Evolutionary conservation across 164 flowering plant species (phyloP).

Genomic region (Annona squamosa): DNA sequence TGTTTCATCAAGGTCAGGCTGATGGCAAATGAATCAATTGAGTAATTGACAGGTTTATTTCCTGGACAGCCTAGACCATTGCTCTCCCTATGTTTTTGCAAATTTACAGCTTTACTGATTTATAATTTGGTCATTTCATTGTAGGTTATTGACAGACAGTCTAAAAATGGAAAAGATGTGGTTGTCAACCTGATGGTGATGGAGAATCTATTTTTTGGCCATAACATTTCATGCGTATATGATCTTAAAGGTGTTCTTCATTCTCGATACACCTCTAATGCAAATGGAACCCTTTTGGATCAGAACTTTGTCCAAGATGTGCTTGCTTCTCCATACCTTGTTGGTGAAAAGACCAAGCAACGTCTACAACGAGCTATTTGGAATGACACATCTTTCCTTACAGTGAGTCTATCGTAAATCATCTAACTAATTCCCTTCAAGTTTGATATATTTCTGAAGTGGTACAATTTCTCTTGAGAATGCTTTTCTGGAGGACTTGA

Average conservation of each 20-base stretch:
- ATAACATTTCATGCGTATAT: slow-evolving; percentile 56
- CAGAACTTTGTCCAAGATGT: slow-evolving; percentile 87
- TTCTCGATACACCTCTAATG: slow-evolving; percentile 49
- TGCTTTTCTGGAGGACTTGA: neutral
- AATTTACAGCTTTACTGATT: neutral
- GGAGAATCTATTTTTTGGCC: slow-evolving; percentile 82
- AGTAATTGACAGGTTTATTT: no score
- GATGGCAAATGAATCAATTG: no score
- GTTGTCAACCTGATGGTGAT: slow-evolving; percentile 80
- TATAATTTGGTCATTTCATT: slow-evolving; percentile 12
- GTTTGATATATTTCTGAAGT: neutral
- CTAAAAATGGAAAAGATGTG: slow-evolving; percentile 61
- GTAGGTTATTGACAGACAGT: slow-evolving; percentile 55
- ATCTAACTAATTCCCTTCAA: neutral
- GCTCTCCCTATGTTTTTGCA: slow-evolving; percentile 1
- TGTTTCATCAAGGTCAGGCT: no score
- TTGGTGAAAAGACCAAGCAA: slow-evolving; percentile 58
- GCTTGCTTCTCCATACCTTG: slow-evolving; percentile 63
- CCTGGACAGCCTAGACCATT: neutral
- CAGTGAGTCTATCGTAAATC: slow-evolving; percentile 43
- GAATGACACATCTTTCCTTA: slow-evolving; percentile 89
- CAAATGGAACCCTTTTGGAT: slow-evolving; percentile 63
- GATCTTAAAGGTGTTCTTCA: slow-evolving; percentile 93
- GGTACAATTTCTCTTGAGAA: neutral
- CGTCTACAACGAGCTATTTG: slow-evolving; percentile 71